Base-by-base conservation (phyloP, 2,329 filamentous ascomycete species). In the Fusarium tjaetaba region DNA sequence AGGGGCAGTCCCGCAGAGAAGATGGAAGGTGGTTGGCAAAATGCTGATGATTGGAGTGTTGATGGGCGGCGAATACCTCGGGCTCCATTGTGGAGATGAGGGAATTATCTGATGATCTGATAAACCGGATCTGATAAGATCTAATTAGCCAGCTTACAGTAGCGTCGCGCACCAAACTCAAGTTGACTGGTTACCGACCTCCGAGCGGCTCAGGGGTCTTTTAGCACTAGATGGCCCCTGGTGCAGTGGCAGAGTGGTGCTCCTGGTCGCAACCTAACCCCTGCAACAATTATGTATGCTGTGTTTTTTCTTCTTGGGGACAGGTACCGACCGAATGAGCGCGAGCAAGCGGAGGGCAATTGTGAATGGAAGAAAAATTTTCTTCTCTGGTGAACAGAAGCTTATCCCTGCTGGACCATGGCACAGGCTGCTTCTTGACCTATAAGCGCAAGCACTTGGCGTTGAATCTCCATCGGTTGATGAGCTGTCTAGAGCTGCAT, bases 101-200 rank as follows among this genome's bases (percentile, higher is more conserved):
- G 80, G 80, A 82, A 81, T 83, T 85, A 87, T 87, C 85, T 85
- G 85, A 87, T 87, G 81, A 88, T 88, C 86, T 85, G 86, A 87
- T 88, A 87, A 87, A 85, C 79, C 76, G 80, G 80, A 82, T 82
- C 81, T 78, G 81, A 83, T 82, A 83, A 83, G 80, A 83, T 82
- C 78, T 77, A 77, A 76, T 68, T 70, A 74, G 66, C 66, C 65
- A 62, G 68, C 48, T 61, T 63, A 63, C 61, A 74, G 72, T 74
- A 74, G 72, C 72, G 72, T 53, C 65, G 48, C 58, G 38, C 68
- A 69, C 68, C 71, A 72, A 52, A 46, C 71, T 68, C 51, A 46
- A 73, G 71, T 67, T 73, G 68, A 74, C 71, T 74, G 71, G 71
- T 74, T 74, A 71, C 71, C 71, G 68, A 65, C 72, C 46, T 51